These are phyloP conservation scores for Claviceps sp. DNA, from an alignment of 2,329 filamentous ascomycete species.

Conservation along the genomic window DNA sequence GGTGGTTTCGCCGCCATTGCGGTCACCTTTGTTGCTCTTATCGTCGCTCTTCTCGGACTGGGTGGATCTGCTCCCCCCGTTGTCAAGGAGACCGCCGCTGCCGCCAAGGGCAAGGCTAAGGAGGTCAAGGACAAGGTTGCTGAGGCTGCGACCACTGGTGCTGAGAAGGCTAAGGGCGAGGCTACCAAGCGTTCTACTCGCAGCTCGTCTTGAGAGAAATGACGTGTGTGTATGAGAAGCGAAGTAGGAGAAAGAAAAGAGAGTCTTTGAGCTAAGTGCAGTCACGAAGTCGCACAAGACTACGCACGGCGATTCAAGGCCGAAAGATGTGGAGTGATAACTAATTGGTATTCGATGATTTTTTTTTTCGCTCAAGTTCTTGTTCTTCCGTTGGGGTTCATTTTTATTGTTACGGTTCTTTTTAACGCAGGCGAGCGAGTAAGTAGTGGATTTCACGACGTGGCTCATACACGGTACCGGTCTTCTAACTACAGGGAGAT, in stretches of 20 bases:
- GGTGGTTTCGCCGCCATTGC: conserved; percentile 61
- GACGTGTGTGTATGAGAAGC: neutral
- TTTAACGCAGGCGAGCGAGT: no score
- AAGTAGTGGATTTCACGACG: no score
- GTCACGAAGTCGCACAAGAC: neutral
- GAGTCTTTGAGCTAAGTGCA: neutral
- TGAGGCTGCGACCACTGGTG: conserved; percentile 44
- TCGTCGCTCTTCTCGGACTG: conserved; percentile 52
- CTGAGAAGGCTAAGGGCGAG: conserved; percentile 67
- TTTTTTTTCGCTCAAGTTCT: no score
- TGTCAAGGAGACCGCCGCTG: conserved; percentile 56
- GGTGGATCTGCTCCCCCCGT: conserved; percentile 55
- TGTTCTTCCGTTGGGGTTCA: no score
- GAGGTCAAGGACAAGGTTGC: conserved; percentile 56
- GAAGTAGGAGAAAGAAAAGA: neutral
- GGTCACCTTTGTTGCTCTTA: conserved; percentile 55
- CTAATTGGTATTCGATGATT: no score
- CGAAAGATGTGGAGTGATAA: no score
- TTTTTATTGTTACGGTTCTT: no score
- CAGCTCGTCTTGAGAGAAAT: conserved; percentile 33
- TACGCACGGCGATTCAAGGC: no score
- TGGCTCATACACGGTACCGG: no score
- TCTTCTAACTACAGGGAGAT: no score
- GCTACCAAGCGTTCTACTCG: conserved; percentile 45
- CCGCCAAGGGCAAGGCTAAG: conserved; percentile 56